These are phyloP conservation scores for Pichiaceae sp. DNA, from an alignment of 1,139 yeast species.

Conservation along the genomic window DNA sequence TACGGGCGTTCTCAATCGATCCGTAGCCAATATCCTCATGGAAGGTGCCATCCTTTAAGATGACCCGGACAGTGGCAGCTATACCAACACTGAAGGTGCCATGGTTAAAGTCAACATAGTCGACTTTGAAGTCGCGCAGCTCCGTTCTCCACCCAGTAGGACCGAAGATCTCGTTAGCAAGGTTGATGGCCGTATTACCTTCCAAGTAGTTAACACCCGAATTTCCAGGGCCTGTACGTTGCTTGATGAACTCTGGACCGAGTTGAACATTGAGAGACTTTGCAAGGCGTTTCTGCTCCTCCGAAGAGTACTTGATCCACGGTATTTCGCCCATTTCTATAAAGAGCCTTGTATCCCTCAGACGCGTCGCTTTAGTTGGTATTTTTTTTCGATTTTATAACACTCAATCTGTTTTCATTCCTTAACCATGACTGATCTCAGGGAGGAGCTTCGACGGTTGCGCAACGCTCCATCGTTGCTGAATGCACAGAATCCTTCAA, in stretches of 20 bases:
- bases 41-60: constrained; percentile 64
- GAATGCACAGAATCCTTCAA: background rate
- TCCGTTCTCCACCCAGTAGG: constrained; percentile 79
- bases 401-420: background rate
- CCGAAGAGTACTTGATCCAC: constrained; percentile 13
- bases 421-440: background rate
- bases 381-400: background rate
- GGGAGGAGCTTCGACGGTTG: background rate
- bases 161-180: constrained; percentile 76
- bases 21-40: constrained; percentile 84
- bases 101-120: constrained; percentile 56
- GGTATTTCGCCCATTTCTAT: background rate
- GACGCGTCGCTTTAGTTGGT: background rate
- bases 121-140: constrained; percentile 56
- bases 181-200: constrained; percentile 73
- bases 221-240: constrained; percentile 73
- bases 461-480: background rate
- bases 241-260: constrained; percentile 87
- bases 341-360: background rate
- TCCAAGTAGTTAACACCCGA: constrained; percentile 62
- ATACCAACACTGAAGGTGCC: constrained; percentile 56
- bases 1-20: constrained; percentile 61
- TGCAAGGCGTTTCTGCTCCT: constrained; percentile 34
- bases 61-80: constrained; percentile 63
- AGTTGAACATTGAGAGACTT: constrained; percentile 48